Evolutionary conservation across 2,329 filamentous ascomycete species (phyloP).

Genomic region (Paecilomyces variotii): DNA sequence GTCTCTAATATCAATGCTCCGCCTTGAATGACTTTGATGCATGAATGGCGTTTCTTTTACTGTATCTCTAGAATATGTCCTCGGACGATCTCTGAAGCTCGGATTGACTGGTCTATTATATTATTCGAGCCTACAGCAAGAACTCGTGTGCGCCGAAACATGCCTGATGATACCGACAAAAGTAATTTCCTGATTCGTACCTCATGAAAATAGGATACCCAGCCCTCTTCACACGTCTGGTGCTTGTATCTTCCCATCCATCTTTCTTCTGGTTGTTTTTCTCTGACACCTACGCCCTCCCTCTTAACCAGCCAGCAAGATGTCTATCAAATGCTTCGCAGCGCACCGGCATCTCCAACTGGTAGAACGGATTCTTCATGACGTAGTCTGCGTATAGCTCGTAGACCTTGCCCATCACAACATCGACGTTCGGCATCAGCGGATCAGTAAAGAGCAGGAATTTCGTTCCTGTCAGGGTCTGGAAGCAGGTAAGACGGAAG

Average conservation of each 20-base stretch:
- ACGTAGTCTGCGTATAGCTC: slow-evolving; percentile 95
- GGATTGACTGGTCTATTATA: slow-evolving; percentile 5
- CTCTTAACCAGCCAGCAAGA: slow-evolving; percentile 69
- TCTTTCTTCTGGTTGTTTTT: neutral
- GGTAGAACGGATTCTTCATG: slow-evolving; percentile 99
- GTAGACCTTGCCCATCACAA: slow-evolving; percentile 76
- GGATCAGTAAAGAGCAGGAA: slow-evolving; percentile 93
- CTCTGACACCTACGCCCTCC: slow-evolving; percentile 36
- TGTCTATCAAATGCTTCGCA: slow-evolving; percentile 93
- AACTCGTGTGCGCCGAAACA: neutral
- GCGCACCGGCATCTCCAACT: slow-evolving; percentile 91
- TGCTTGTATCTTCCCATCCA: neutral
- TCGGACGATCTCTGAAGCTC: neutral
- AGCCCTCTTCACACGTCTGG: neutral
- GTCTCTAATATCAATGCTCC: slow-evolving; percentile 8
- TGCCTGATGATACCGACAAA: neutral
- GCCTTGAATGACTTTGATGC: slow-evolving; percentile 24
- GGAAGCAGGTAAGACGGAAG: slow-evolving; percentile 94
- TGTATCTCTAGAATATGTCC: slow-evolving; percentile 11
- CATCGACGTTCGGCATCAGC: slow-evolving; percentile 75
- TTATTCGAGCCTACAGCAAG: slow-evolving; percentile 8
- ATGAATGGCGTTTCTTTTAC: slow-evolving; percentile 18
- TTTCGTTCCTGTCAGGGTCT: slow-evolving; percentile 87
- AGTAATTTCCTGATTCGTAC: neutral
- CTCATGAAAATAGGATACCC: neutral